Conservation (phyloP, 345 rosid genomes). For the Populus euphratica region DNA sequence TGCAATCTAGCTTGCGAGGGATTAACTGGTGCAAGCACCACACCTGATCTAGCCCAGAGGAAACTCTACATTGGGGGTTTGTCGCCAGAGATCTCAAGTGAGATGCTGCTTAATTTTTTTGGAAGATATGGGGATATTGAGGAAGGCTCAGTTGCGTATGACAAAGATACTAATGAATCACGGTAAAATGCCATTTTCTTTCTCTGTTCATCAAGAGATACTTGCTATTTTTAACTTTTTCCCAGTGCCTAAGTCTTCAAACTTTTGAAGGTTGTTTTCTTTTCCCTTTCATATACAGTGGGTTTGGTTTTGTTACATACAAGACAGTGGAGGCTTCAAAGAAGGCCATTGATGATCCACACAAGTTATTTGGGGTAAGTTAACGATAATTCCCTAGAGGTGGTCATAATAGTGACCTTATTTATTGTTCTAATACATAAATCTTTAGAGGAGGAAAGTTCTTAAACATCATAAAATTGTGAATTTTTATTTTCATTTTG, state of each 20-base stretch:
- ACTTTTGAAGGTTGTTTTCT: not conserved
- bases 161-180: constrained; percentile 62
- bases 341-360: constrained; percentile 61
- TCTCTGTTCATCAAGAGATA: not conserved
- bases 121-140: constrained; percentile 59
- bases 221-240: not conserved
- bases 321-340: constrained; percentile 55
- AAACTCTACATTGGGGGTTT: constrained; percentile 63
- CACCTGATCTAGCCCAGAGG: constrained; percentile 51
- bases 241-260: not conserved
- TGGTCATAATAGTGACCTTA: not conserved
- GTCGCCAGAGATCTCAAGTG: constrained; percentile 58
- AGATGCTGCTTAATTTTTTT: constrained; percentile 45
- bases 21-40: constrained; percentile 41
- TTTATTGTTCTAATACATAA: not conserved
- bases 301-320: constrained; percentile 68
- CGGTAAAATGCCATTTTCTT: constrained; percentile 27
- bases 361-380: constrained; percentile 53
- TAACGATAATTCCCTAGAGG: not conserved
- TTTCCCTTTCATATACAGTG: constrained; percentile 38
- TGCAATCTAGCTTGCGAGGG: constrained; percentile 66
- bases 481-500: not conserved
- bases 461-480: not conserved
- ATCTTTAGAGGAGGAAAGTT: not conserved
- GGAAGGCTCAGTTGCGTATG: constrained; percentile 70